Conservation (phyloP, 805 yeast genomes). For the Kodamaea lidongshanica region DNA sequence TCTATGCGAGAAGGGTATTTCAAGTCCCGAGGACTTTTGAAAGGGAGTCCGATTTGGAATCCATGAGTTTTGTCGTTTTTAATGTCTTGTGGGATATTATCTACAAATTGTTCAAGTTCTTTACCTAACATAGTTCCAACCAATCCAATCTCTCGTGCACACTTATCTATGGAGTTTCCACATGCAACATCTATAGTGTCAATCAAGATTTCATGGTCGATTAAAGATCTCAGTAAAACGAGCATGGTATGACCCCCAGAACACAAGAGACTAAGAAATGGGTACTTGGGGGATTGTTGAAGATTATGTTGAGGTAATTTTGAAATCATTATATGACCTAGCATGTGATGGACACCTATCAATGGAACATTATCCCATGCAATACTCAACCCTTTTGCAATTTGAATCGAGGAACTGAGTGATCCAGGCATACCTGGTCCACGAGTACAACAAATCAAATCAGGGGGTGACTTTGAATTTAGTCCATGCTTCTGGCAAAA, state of each 20-base stretch:
- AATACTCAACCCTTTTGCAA: conserved; percentile 77
- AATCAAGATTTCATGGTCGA: conserved; percentile 65
- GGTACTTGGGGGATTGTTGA: conserved; percentile 55
- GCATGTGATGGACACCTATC: conserved; percentile 93
- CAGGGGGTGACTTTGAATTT: conserved; percentile 40
- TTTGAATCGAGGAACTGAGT: conserved; percentile 70
- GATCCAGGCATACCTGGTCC: conserved; percentile 98
- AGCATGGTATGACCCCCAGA: conserved; percentile 96
- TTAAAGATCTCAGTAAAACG: conserved; percentile 55
- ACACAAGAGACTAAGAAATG: conserved; percentile 70
- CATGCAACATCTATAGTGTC: conserved; percentile 83
- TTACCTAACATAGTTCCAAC: conserved; percentile 81
- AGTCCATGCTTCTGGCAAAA: conserved; percentile 36
- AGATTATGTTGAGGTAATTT: conserved; percentile 20
- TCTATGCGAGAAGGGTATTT: conserved; percentile 22
- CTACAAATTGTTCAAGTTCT: conserved; percentile 60
- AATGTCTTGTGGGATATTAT: conserved; percentile 25
- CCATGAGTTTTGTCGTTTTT: conserved; percentile 14
- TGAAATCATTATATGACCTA: conserved; percentile 73
- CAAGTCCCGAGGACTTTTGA: conserved; percentile 26
- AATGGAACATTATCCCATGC: conserved; percentile 68
- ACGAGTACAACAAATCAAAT: conserved; percentile 79
- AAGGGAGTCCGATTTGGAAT: conserved; percentile 27
- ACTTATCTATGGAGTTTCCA: conserved; percentile 91
- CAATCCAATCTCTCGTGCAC: conserved; percentile 80